Evolutionary conservation across 345 rosid species (phyloP).

Genomic region (Acer campestre): DNA sequence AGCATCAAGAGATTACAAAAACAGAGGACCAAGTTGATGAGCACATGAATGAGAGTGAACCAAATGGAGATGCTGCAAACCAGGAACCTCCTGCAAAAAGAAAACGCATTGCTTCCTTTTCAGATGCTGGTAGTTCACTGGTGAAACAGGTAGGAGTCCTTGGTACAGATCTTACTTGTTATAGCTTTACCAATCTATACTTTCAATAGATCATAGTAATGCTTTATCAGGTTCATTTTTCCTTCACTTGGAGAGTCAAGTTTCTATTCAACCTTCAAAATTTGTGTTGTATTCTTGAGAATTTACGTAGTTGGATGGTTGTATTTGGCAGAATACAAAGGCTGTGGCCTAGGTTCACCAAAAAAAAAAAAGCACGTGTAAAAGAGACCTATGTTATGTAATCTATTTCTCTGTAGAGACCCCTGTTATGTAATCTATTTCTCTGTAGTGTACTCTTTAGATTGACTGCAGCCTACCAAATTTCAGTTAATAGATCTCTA

Average conservation of each 20-base stretch:
- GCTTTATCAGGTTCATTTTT: background rate
- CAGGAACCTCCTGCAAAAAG: conserved; percentile 64
- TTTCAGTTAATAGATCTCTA: background rate
- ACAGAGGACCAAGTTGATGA: conserved; percentile 37
- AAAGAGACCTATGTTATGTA: background rate
- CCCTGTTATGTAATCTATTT: background rate
- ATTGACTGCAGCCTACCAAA: background rate
- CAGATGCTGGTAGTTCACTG: conserved; percentile 58
- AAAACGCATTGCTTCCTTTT: conserved; percentile 38
- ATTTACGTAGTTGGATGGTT: background rate
- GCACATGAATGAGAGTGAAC: conserved; percentile 30
- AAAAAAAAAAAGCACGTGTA: background rate
- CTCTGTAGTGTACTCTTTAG: background rate
- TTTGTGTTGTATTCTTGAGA: background rate
- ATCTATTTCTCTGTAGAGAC: too few relatives aligned
- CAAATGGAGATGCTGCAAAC: conserved; percentile 43
- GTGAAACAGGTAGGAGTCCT: conserved; percentile 68
- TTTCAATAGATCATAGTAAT: background rate
- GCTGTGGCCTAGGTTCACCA: background rate
- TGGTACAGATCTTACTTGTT: background rate
- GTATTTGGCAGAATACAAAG: background rate
- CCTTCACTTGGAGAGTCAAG: background rate
- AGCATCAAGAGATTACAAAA: conserved; percentile 31
- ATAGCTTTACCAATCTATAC: background rate
- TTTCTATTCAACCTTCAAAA: background rate